A percentile compares a stretch with the other conserved stretches of the same genome.
These are phyloP conservation scores for Hypomyces perniciosus DNA, from an alignment of 2,329 filamentous ascomycete species.

Conservation along the genomic window DNA sequence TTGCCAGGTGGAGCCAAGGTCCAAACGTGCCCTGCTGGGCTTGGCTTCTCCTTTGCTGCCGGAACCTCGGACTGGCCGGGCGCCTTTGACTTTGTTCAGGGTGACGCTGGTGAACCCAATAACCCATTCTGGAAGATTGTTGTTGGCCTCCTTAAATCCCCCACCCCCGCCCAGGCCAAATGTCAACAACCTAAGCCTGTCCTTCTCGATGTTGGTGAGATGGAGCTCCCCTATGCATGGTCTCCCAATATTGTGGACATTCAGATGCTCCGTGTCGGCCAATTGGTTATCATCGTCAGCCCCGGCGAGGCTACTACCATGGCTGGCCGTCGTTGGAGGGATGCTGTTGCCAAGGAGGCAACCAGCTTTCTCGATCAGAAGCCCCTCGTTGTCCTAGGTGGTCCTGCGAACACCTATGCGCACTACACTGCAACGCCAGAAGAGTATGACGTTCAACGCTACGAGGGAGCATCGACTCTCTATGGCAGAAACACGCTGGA, in stretches of 20 bases:
- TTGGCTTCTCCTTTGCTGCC: slow-evolving; percentile 89
- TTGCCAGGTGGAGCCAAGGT: slow-evolving; percentile 67
- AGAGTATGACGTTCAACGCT: slow-evolving; percentile 78
- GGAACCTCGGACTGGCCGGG: slow-evolving; percentile 90
- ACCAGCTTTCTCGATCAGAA: slow-evolving; percentile 42
- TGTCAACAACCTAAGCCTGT: slow-evolving; percentile 83
- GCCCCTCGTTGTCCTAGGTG: slow-evolving; percentile 77
- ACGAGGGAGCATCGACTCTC: slow-evolving; percentile 91
- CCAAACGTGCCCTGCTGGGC: slow-evolving; percentile 74
- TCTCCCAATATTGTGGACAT: slow-evolving; percentile 87
- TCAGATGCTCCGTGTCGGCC: slow-evolving; percentile 77
- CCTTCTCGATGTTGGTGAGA: slow-evolving; percentile 79
- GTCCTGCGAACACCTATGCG: slow-evolving; percentile 85
- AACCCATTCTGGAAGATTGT: slow-evolving; percentile 78
- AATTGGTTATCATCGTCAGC: slow-evolving; percentile 75
- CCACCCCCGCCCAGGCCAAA: slow-evolving; percentile 60
- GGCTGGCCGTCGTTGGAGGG: slow-evolving; percentile 81
- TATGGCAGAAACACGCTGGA: slow-evolving; percentile 77
- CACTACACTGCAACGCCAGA: slow-evolving; percentile 76
- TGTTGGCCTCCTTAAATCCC: slow-evolving; percentile 63
- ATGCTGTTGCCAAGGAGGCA: slow-evolving; percentile 54
- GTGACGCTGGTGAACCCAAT: slow-evolving; percentile 62
- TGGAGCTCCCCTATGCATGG: slow-evolving; percentile 76
- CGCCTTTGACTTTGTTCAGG: slow-evolving; percentile 89
- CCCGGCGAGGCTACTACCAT: slow-evolving; percentile 90